Conservation (phyloP, 1,284 basidiomycete species). For the Peniophora sp. region DNA sequence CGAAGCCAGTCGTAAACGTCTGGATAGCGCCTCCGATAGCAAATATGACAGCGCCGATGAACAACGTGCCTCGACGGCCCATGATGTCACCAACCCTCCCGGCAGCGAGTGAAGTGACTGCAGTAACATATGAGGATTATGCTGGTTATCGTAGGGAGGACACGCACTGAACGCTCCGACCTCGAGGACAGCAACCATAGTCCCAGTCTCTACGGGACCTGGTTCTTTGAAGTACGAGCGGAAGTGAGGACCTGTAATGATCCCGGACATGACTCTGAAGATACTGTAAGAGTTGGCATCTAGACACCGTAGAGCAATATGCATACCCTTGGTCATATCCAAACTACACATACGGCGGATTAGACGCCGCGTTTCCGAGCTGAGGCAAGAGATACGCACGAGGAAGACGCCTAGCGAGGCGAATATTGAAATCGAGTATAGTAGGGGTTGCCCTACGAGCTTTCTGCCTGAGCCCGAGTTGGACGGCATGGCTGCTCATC, state of each 20-base stretch:
- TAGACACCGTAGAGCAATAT: not conserved
- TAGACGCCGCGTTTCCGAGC: slow-evolving; percentile 10
- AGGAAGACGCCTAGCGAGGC: slow-evolving; percentile 86
- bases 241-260: slow-evolving; percentile 93
- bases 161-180: slow-evolving; percentile 83
- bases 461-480: slow-evolving; percentile 29
- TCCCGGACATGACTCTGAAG: slow-evolving; percentile 79
- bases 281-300: slow-evolving; percentile 21
- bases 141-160: not conserved
- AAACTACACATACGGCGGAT: slow-evolving; percentile 42
- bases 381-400: slow-evolving; percentile 34
- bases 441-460: slow-evolving; percentile 75
- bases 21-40: slow-evolving; percentile 86
- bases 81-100: slow-evolving; percentile 84
- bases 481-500: slow-evolving; percentile 20
- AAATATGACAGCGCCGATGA: slow-evolving; percentile 83
- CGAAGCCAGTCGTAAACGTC: slow-evolving; percentile 81
- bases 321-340: slow-evolving; percentile 89
- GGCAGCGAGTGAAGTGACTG: slow-evolving; percentile 86
- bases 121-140: slow-evolving; percentile 3
- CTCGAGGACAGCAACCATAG: slow-evolving; percentile 90
- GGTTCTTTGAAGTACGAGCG: slow-evolving; percentile 79
- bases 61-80: slow-evolving; percentile 83
- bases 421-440: slow-evolving; percentile 80
- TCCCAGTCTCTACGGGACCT: slow-evolving; percentile 58